Evolutionary conservation across 164 flowering plant species (phyloP), one percentile per base, ranked within the genome.

Genomic region (Macadamia tetraphylla): DNA sequence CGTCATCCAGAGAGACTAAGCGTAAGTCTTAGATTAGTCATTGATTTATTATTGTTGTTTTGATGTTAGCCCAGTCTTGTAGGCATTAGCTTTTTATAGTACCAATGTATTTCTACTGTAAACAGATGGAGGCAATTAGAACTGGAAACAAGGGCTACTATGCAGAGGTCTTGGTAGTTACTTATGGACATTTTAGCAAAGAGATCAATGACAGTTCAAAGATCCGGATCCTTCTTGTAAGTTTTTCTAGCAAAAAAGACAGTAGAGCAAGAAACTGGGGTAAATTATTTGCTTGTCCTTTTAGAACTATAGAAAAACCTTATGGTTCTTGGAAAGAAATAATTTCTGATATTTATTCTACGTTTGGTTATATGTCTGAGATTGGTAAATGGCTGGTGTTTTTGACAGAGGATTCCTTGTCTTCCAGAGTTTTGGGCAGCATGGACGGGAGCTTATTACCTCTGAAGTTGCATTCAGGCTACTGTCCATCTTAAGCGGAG

Each of bases 391-490:
- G 80, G 77, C 83, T 90, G 82, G 80, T 87, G 71, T 87, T 87
- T 76, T 88, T 94, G 98, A 94, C 98, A 94, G 94, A 91, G 79
- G 79, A 88, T 85, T 94, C 74, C 97, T 94, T 94, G 96, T 91
- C 86, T 94, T 94, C 96, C 98, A 95, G 99, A 95, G 90, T 92
- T 95, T 95, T 79, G 99, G 99, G 70, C 99, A 95, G 91, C 98
- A 95, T 77, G 98, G 93, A 65, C 85, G 99, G 79, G 99, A 95
- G 81, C 96, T 95, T 70, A 88, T 95, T 67, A 95, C 99, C 29
- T 75, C 97, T 59, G 99, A 95, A 81, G 88, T 95, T 60, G 98
- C 99, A 23, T 62, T 92, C 69, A 75, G 92, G 75, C 82, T 95
- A 56, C 81, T 95, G 60, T 84, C 87, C 35, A 82, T 91, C 46